A percentile compares a stretch with the other conserved stretches of the same genome.
These are phyloP conservation scores for Achlya hypogyna DNA, from an alignment of 352 stramenopile species.

Conservation along the genomic window DNA sequence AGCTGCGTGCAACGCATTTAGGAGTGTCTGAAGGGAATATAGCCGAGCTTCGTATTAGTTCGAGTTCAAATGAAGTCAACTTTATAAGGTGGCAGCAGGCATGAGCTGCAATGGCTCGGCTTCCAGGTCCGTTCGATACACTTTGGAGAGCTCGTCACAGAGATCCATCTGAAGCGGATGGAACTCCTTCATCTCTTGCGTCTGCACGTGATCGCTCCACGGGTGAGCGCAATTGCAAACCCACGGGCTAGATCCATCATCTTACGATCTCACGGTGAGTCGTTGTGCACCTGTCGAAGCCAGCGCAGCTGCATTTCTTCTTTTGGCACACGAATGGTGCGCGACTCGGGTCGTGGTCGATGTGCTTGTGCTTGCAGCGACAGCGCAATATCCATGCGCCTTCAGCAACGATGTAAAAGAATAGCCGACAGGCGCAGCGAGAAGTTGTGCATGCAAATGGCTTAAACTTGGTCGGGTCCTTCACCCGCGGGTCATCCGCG, in stretches of 20 bases:
- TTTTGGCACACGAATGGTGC: constrained; percentile 44
- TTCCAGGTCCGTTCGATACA: constrained; percentile 49
- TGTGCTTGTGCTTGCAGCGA: constrained; percentile 75
- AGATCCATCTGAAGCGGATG: constrained; percentile 36
- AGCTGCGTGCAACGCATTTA: too few species aligned
- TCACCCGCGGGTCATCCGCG: constrained; percentile 29
- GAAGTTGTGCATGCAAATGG: constrained; percentile 46
- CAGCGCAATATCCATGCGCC: constrained; percentile 72
- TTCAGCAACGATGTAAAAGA: constrained; percentile 77
- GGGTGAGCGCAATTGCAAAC: constrained; percentile 76
- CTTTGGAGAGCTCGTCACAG: constrained; percentile 38
- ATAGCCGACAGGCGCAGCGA: constrained; percentile 44
- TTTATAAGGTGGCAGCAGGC: not conserved
- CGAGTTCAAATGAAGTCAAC: not conserved
- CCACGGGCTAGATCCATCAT: constrained; percentile 37
- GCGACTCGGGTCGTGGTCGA: constrained; percentile 42
- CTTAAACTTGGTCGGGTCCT: constrained; percentile 28
- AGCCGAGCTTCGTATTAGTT: not conserved
- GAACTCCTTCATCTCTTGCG: constrained; percentile 35
- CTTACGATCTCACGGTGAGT: not conserved
- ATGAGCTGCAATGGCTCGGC: not conserved
- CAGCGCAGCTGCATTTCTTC: constrained; percentile 40
- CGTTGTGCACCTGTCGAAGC: constrained; percentile 49
- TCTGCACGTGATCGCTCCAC: constrained; percentile 51
- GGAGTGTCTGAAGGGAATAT: not conserved